Conservation (phyloP, 2,329 filamentous ascomycete species). For the Alternaria solani region DNA sequence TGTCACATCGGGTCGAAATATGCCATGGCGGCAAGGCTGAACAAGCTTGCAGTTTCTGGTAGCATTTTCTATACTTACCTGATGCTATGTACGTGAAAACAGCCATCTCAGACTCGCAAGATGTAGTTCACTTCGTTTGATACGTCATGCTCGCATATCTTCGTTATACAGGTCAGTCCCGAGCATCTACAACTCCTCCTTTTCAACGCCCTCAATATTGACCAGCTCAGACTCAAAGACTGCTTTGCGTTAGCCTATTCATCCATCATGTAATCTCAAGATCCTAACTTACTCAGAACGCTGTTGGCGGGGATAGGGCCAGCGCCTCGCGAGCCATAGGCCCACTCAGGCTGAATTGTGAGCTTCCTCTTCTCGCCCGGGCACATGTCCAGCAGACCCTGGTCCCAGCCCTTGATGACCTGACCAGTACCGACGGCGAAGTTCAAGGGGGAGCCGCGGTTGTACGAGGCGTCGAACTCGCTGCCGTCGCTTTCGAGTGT, state of each 20-base stretch:
- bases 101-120: background rate
- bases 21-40: background rate
- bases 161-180: background rate
- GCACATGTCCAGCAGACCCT: slow-evolving; percentile 93
- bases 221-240: slow-evolving; percentile 94
- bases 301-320: slow-evolving; percentile 87
- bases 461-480: slow-evolving; percentile 67
- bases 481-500: slow-evolving; percentile 73
- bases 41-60: background rate
- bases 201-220: slow-evolving; percentile 75
- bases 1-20: background rate
- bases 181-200: slow-evolving; percentile 45
- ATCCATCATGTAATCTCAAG: background rate
- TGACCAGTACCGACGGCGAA: slow-evolving; percentile 84
- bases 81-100: background rate
- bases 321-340: slow-evolving; percentile 79
- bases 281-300: slow-evolving; percentile 70
- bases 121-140: background rate
- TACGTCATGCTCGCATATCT: background rate
- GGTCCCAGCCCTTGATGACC: slow-evolving; percentile 97
- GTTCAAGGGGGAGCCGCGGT: slow-evolving; percentile 76
- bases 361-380: slow-evolving; percentile 91
- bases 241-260: slow-evolving; percentile 46
- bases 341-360: slow-evolving; percentile 87
- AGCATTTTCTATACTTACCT: background rate